Percentiles rank a stretch among this genome's conserved stretches.
Conservation (phyloP, 345 rosid genomes). For the Rubroshorea leprosula region DNA sequence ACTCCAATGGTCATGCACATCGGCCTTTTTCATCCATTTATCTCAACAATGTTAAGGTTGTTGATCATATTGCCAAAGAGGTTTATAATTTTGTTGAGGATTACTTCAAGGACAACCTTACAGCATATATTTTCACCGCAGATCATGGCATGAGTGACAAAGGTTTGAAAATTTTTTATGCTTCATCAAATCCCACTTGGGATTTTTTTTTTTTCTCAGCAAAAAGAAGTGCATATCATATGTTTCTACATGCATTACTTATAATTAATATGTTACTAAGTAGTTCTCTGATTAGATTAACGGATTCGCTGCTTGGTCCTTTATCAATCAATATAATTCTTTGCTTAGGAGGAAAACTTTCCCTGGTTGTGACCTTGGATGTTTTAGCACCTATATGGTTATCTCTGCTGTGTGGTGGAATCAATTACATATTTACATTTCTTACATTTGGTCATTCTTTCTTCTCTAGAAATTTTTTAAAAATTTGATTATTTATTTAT, state of each 20-base stretch:
- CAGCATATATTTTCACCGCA: constrained; percentile 86
- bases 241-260: no score
- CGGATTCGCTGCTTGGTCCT: no score
- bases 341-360: no score
- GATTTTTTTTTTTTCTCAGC: constrained; percentile 2
- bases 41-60: constrained; percentile 94
- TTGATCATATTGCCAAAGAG: constrained; percentile 73
- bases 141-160: constrained; percentile 99
- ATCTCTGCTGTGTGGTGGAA: not conserved
- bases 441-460: not conserved
- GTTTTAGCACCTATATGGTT: not conserved
- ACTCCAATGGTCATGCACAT: constrained; percentile 97
- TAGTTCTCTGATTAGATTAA: no score
- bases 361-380: no score
- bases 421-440: no score
- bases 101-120: constrained; percentile 80
- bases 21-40: constrained; percentile 90
- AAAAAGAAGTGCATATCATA: no score
- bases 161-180: constrained; percentile 38
- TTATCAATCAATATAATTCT: no score
- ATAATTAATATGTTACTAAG: no score
- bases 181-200: not conserved
- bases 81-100: constrained; percentile 73
- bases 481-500: no score
- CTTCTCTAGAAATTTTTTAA: constrained; percentile 1